phyloP scores from a whole-genome alignment of 139 green algal genomes.

The Chlorella sorokiniana region DNA sequence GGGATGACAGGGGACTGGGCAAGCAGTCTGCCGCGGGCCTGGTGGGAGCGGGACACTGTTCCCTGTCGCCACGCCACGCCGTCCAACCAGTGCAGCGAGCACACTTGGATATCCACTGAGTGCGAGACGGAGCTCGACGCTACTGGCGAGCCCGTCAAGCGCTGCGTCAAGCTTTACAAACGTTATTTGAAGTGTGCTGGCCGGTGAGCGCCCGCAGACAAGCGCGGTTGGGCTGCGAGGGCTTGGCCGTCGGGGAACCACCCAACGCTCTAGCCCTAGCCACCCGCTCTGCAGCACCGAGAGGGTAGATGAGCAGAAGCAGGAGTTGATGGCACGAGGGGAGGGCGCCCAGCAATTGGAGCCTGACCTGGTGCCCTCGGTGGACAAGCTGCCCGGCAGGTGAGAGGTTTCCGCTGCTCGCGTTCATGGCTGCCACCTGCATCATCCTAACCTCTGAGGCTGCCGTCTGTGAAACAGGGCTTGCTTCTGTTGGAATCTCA shows the following conservation, averaged over 20 bases:
- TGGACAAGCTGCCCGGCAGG: too few species aligned
- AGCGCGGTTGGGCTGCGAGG: too few species aligned
- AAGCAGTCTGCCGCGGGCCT: not conserved
- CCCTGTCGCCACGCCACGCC: slow-evolving; percentile 22
- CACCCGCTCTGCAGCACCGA: not conserved
- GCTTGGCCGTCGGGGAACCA: too few species aligned
- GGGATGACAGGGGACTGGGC: too few species aligned
- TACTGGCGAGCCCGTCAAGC: slow-evolving; percentile 25
- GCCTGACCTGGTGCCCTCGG: not conserved
- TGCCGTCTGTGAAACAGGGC: too few species aligned
- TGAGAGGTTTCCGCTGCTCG: not conserved
- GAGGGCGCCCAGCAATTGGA: slow-evolving; percentile 2
- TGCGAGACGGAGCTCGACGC: slow-evolving; percentile 6
- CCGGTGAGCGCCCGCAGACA: too few species aligned
- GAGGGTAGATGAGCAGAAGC: slow-evolving; percentile 17
- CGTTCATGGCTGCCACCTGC: too few species aligned
- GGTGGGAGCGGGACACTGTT: slow-evolving; percentile 23
- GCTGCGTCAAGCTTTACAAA: slow-evolving; percentile 36
- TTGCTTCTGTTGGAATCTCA: too few species aligned
- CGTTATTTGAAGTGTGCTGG: slow-evolving; percentile 35
- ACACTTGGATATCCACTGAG: not conserved
- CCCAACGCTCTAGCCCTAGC: too few species aligned
- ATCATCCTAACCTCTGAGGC: too few species aligned
- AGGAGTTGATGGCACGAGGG: slow-evolving; percentile 4
- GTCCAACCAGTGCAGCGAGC: not conserved